Base-by-base conservation (phyloP, 257 asterid genomes). In the Ballota nigra region DNA sequence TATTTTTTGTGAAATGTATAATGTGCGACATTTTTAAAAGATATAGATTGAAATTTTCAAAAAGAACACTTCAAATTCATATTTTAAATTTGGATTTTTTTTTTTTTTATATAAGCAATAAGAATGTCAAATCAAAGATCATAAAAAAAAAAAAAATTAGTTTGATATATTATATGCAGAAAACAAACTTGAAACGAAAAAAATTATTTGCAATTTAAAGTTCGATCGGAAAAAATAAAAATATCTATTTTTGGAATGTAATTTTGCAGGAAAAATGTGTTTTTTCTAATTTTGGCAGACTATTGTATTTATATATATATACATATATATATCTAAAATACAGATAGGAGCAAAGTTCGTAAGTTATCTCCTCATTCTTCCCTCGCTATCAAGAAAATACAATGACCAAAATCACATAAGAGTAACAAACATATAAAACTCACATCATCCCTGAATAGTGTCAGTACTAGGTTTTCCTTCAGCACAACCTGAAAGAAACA, bases 391-490 rank as follows among this genome's bases (percentile, higher is more conserved):
- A 19, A 16, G 6, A 41, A 74, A 61, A 66, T 13, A 61, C 33
- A 24, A 47, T 8, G 62, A 23, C 31, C 63, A 18, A 43, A 63
- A 26, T 69, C 33, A 59, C 51, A 68, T 43, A 47, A 67, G 38
- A 64, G 55, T 43, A 68, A 70, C 47, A 5, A 63, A 66, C 52
- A 66, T 58, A 61, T 19, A 53, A 53, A 68, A 89, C 97, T 86
- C 79, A 95, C 99, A 85, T 95, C 98, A 68, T 95, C 97, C 87
- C 99, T 85, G 85, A 84, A 95, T 77, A 92, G 72, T 8, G 97
- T 72, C 77, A 95, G 88, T 63, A 89, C 98, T 66, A 95, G 82
- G 79, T 92, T 95, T 83, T 95, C 99, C 92, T 89, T 89, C 78
- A 95, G 87, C 77, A 95, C 98, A 69, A 92, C 95, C 99, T 95